phyloP scores from a whole-genome alignment of 2,329 filamentous ascomycete species.

The Fusarium sp. region DNA sequence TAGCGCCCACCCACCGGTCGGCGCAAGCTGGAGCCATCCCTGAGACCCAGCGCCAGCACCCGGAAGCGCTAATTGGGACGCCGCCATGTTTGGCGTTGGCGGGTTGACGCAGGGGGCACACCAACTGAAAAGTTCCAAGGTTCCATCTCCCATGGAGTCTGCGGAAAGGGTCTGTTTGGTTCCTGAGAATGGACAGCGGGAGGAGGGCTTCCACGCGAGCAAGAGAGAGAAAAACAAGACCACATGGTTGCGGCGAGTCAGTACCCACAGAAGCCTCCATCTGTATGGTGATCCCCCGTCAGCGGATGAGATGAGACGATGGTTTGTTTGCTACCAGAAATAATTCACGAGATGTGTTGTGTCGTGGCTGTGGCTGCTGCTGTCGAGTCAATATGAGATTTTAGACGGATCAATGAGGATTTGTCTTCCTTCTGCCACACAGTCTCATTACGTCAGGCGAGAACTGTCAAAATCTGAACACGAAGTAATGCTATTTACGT shows the following conservation, averaged over 20 bases:
- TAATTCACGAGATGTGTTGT: not conserved
- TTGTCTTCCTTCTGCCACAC: not conserved
- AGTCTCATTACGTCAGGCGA: slow-evolving; percentile 3
- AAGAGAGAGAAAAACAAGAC: slow-evolving; percentile 19
- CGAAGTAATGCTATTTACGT: not conserved
- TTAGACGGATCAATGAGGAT: not conserved
- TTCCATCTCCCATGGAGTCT: not conserved
- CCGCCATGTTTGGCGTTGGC: slow-evolving; percentile 37
- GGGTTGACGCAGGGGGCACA: slow-evolving; percentile 44
- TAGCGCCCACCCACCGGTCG: slow-evolving; percentile 16
- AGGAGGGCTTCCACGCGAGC: slow-evolving; percentile 18
- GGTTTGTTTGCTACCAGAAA: slow-evolving; percentile 8
- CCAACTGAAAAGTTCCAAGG: not conserved
- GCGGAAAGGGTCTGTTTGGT: not conserved
- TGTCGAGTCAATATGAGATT: not conserved
- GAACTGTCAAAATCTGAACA: not conserved
- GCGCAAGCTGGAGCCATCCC: not conserved
- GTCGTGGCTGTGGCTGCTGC: not conserved
- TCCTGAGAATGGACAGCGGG: slow-evolving; percentile 5
- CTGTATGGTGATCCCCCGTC: not conserved
- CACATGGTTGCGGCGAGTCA: slow-evolving; percentile 42
- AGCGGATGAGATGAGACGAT: not conserved
- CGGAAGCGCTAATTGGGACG: slow-evolving; percentile 28
- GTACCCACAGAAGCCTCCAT: slow-evolving; percentile 13
- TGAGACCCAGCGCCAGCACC: slow-evolving; percentile 3